Conservation (phyloP, 192 early-diverging fungal genomes). For the Gonapodya prolifera region DNA sequence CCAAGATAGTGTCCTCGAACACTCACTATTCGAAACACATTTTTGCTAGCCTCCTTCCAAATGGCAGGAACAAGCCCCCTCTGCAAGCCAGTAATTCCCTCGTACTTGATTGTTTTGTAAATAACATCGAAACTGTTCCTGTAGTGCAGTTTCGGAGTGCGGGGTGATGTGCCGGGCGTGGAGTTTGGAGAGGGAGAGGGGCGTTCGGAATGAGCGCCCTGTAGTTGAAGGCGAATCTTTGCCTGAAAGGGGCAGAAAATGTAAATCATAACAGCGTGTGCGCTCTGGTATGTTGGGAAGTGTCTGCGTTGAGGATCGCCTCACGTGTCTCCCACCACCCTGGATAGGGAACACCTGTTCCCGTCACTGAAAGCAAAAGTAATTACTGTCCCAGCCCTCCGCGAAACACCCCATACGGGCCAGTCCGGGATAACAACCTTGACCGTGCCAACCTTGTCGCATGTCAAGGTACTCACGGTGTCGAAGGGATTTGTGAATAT, state of each 20-base stretch:
- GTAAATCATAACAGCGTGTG: neutral
- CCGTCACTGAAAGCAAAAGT: too few species aligned
- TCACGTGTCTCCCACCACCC: too few species aligned
- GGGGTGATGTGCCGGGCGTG: neutral
- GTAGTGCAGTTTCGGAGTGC: conserved; percentile 28
- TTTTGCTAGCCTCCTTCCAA: conserved; percentile 56
- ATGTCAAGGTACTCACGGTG: conserved; percentile 41
- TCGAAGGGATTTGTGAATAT: conserved; percentile 69
- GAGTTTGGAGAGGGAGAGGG: conserved; percentile 13
- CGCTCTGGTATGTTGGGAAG: too few species aligned
- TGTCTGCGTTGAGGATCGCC: too few species aligned
- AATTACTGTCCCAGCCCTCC: too few species aligned
- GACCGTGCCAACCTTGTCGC: too few species aligned
- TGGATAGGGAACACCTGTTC: too few species aligned
- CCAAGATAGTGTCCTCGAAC: too few species aligned
- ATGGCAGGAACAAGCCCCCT: conserved; percentile 61
- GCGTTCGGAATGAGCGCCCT: conserved; percentile 39
- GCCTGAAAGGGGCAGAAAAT: neutral
- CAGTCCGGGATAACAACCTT: too few species aligned
- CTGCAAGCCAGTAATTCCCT: conserved; percentile 55
- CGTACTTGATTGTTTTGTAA: conserved; percentile 47
- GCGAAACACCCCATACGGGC: too few species aligned
- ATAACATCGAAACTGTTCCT: conserved; percentile 53
- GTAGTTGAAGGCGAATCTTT: conserved; percentile 51
- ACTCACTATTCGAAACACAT: conserved; percentile 54